Base-by-base conservation (phyloP, 106 monocot genomes). In the Cymbidium sinense region DNA sequence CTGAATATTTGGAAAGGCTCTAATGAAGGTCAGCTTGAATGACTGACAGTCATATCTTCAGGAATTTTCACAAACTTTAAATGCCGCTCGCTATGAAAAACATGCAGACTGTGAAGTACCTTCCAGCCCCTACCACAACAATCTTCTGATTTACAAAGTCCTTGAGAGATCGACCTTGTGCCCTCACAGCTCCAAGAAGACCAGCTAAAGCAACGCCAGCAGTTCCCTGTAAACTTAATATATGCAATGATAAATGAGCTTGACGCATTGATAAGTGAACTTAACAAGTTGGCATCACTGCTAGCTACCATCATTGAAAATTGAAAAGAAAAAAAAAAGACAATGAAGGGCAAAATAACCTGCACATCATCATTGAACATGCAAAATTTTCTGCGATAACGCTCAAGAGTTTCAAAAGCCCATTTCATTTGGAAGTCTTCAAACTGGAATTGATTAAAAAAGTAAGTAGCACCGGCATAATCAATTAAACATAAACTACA, bases 361-460 rank as follows among this genome's bases (percentile, higher is more conserved):
- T 99, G 99, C 74, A 99, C 84, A 64, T 99, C 99, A 89, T 99
- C 99, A 91, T 99, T 99, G 81, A 99, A 99, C 95, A 95, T 99
- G 85, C 99, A 99, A 86, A 95, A 91, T 82, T 76, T 87, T 75
- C 86, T 86, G 30, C 95, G 92, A 73, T 99, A 99, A 74, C 99
- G 86, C 50, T 93, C 82, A 69, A 99, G 95, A 55, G 99, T 99
- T 87, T 99, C 89, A 81, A 99, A 99, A 58, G 99, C 99, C 99
- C 99, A 99, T 82, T 99, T 99, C 99, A 99, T 99, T 88, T 99
- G 99, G 78, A 99, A 99, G 77, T 99, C 99, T 78, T 99, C 99
- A 78, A 99, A 99, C 99, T 98, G 88, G 29, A 70, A 79, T 7
- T 82, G 70, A 7, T 28, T 41, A 69, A 76, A 78, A 73, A 39